Base-by-base conservation (phyloP, 1,284 basidiomycete genomes). In the Vanrija humicola region DNA sequence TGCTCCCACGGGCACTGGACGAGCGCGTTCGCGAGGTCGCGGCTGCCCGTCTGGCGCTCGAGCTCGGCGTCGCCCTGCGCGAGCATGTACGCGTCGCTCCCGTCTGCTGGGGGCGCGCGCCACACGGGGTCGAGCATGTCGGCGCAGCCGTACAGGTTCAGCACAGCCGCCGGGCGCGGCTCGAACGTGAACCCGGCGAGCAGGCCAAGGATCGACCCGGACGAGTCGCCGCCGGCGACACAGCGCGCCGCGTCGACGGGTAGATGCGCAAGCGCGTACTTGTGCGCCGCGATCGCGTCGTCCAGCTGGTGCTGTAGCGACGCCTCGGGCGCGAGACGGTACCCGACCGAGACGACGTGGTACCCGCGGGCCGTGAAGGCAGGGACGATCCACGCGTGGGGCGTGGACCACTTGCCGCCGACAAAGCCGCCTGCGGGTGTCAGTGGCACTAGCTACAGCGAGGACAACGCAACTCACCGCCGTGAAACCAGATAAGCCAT, bases 301-400 rank as follows among this genome's bases (percentile, higher is more conserved):
- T 62, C 38, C n/a, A 65, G 34, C 47, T 61, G 56, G 26, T 72
- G 66, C 12, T 25, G 18, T 16, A 70, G 23, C 10, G n/a, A 18
- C 12, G 60, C 66, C 23, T 69, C 62, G 4, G 69, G 69, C 26
- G 56, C 54, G 38, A 65, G 61, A 6, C 69, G 58, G 58, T 70
- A 70, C 3, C 58, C 64, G 4, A 64, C 61, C 5, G 67, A 69
- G 19, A 69, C 64, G 44, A 72, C 59, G 38, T 64, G 64, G 47
- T 65, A 72, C 2, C 60, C 62, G 2, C 49, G 21, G 12, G 47
- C 40, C 2, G 25, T 43, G 53, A 71, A 68, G 1, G 61, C 65
- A n/a, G 51, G 61, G 18, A 59, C 29, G 3, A 71, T 52, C 66
- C 65, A 68, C 10, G 62, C 40, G 14, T 63, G 64, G 26, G 56